Percentiles rank a stretch among this genome's conserved stretches.
Evolutionary conservation across 2,329 filamentous ascomycete genomes (phyloP).

Genomic region (Ciborinia camelliae): DNA sequence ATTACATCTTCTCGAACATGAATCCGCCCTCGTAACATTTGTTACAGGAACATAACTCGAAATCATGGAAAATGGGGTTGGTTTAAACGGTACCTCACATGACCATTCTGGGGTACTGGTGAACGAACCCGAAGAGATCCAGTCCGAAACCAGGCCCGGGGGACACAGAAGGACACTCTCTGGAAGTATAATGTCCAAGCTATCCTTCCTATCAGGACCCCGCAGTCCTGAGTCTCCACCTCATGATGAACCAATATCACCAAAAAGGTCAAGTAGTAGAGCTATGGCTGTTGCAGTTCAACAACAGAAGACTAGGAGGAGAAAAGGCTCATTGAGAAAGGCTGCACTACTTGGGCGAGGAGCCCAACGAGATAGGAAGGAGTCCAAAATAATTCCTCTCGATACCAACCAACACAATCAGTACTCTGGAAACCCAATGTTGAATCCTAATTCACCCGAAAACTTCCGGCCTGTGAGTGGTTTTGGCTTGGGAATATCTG

Average conservation of each 20-base stretch:
- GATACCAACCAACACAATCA: conserved; percentile 33
- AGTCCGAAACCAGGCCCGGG: conserved; percentile 41
- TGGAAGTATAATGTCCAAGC: conserved; percentile 62
- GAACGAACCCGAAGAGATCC: conserved; percentile 17
- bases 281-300: conserved; percentile 40
- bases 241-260: conserved; percentile 32
- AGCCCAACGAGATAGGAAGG: conserved; percentile 57
- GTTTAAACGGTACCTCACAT: background rate
- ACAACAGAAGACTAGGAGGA: conserved; percentile 58
- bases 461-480: conserved; percentile 27
- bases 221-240: conserved; percentile 36
- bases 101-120: conserved; percentile 1
- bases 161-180: conserved; percentile 37
- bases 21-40: background rate
- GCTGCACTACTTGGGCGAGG: conserved; percentile 78
- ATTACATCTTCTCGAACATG: background rate
- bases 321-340: conserved; percentile 83
- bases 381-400: conserved; percentile 42
- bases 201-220: conserved; percentile 57
- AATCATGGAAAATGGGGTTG: conserved; percentile 3
- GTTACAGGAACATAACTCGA: background rate
- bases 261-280: conserved; percentile 33
- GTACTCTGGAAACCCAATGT: conserved; percentile 24
- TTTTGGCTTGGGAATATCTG: conserved; percentile 48
- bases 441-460: conserved; percentile 31